A percentile compares a stretch with the other conserved stretches of the same genome.
Conservation (phyloP, 2,329 filamentous ascomycete genomes). For the Venturiaceae sp. region DNA sequence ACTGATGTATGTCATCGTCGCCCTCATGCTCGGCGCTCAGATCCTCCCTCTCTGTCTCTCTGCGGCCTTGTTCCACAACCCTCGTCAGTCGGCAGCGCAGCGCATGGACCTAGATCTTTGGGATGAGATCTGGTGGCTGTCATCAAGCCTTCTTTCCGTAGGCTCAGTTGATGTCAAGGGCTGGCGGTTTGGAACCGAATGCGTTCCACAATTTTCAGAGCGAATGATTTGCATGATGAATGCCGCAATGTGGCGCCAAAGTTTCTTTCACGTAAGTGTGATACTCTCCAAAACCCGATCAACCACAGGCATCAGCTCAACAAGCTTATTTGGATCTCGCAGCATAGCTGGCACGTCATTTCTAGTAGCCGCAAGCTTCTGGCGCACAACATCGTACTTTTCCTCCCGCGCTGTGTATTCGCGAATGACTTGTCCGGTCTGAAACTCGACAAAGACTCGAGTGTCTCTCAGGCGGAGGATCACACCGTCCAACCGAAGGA, state of each 20-base stretch:
- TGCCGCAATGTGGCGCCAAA: not conserved
- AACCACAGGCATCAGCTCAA: slow-evolving; percentile 59
- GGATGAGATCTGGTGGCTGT: no score
- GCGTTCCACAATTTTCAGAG: not conserved
- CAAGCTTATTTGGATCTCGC: slow-evolving; percentile 69
- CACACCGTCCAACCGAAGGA: slow-evolving; percentile 88
- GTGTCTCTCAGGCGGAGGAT: slow-evolving; percentile 82
- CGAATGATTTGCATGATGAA: not conserved
- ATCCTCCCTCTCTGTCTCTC: no score
- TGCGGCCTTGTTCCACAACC: no score
- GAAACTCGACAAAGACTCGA: slow-evolving; percentile 84
- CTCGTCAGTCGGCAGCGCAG: no score
- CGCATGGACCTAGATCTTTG: no score
- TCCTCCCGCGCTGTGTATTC: slow-evolving; percentile 89
- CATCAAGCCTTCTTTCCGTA: no score
- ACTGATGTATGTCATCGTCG: no score
- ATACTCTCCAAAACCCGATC: slow-evolving; percentile 38
- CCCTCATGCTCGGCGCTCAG: no score
- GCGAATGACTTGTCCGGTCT: slow-evolving; percentile 64
- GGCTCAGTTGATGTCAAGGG: no score
- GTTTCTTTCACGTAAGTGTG: not conserved
- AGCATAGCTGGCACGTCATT: slow-evolving; percentile 69
- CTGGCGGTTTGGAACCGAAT: no score
- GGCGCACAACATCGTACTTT: slow-evolving; percentile 63
- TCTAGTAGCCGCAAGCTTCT: slow-evolving; percentile 45